These are phyloP conservation scores for Aspergillus fumigatiaffinis DNA, from an alignment of 2,329 filamentous ascomycete genomes.

Conservation along the genomic window DNA sequence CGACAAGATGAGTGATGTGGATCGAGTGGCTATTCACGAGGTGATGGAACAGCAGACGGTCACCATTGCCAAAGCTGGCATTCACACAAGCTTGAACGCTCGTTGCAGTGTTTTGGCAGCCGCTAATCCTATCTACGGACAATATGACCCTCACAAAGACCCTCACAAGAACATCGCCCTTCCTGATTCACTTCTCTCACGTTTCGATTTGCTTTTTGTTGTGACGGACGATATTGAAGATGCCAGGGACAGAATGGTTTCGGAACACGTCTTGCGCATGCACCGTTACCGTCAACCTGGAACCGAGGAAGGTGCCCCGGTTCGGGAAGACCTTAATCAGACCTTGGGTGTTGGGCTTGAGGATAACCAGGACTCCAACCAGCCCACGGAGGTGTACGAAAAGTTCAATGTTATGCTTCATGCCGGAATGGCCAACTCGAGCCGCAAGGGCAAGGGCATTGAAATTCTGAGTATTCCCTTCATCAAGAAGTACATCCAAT, in stretches of 20 bases:
- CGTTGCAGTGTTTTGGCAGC: slow-evolving; percentile 95
- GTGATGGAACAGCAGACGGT: slow-evolving; percentile 99
- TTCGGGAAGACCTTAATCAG: slow-evolving; percentile 81
- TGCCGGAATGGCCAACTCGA: slow-evolving; percentile 77
- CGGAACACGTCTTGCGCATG: slow-evolving; percentile 96
- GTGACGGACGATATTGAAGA: slow-evolving; percentile 99
- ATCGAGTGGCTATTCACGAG: slow-evolving; percentile 98
- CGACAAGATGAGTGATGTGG: slow-evolving; percentile 99
- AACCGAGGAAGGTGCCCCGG: slow-evolving; percentile 88
- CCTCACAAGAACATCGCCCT: slow-evolving; percentile 98
- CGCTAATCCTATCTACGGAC: slow-evolving; percentile 95
- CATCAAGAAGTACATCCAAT: slow-evolving; percentile 99
- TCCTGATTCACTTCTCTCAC: slow-evolving; percentile 90
- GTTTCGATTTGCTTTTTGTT: slow-evolving; percentile 97
- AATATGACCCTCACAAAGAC: slow-evolving; percentile 98
- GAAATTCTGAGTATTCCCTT: slow-evolving; percentile 95
- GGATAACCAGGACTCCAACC: slow-evolving; percentile 65
- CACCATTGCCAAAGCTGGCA: slow-evolving; percentile 96
- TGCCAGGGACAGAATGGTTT: slow-evolving; percentile 81
- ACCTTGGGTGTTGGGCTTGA: slow-evolving; percentile 83
- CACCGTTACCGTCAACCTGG: slow-evolving; percentile 90
- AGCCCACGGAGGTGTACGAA: slow-evolving; percentile 84
- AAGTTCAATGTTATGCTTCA: slow-evolving; percentile 97
- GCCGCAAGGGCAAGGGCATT: slow-evolving; percentile 68
- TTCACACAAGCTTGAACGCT: slow-evolving; percentile 94